Percentiles rank a stretch among this genome's conserved stretches.
Evolutionary conservation across 2,329 filamentous ascomycete genomes (phyloP).

Genomic region (Aspergillus unguis): DNA sequence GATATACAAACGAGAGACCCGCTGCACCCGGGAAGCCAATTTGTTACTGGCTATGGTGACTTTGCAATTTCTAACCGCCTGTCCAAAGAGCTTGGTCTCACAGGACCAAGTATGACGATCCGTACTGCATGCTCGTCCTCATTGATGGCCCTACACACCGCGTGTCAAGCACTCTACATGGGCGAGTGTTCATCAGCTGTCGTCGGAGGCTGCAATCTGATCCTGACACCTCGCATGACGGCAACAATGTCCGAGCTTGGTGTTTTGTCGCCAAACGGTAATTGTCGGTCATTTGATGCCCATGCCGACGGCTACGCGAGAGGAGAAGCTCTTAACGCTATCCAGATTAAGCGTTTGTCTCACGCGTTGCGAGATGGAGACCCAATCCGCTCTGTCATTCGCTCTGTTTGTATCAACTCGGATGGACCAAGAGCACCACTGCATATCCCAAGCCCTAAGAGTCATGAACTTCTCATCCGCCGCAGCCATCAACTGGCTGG

Average conservation of each 20-base stretch:
- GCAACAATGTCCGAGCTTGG: slow-evolving; percentile 29
- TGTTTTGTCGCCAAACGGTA: slow-evolving; percentile 33
- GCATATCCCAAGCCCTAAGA: slow-evolving; percentile 9
- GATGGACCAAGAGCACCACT: slow-evolving; percentile 23
- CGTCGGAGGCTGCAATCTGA: slow-evolving; percentile 35
- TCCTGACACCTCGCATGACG: slow-evolving; percentile 29
- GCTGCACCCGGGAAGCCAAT: slow-evolving; percentile 12
- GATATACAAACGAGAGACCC: slow-evolving; percentile 19
- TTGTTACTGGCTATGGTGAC: slow-evolving; percentile 9
- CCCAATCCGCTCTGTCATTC: slow-evolving; percentile 31
- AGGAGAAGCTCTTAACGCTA: slow-evolving; percentile 32
- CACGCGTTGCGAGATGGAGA: slow-evolving; percentile 28
- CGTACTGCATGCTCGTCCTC: slow-evolving; percentile 32
- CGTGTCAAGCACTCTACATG: slow-evolving; percentile 21
- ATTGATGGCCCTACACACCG: slow-evolving; percentile 27
- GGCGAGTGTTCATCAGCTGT: slow-evolving; percentile 24
- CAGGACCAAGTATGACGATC: slow-evolving; percentile 27
- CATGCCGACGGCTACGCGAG: slow-evolving; percentile 32
- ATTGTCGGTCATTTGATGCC: slow-evolving; percentile 27
- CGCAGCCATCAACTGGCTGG: slow-evolving; percentile 1
- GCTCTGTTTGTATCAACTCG: slow-evolving; percentile 20
- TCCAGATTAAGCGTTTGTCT: slow-evolving; percentile 27
- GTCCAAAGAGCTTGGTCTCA: slow-evolving; percentile 11
- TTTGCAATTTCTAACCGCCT: slow-evolving; percentile 10
- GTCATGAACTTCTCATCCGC: slow-evolving; percentile 12